These are phyloP conservation scores for Alternaria metachromatica DNA, from an alignment of 2,329 filamentous ascomycete genomes.

Conservation along the genomic window DNA sequence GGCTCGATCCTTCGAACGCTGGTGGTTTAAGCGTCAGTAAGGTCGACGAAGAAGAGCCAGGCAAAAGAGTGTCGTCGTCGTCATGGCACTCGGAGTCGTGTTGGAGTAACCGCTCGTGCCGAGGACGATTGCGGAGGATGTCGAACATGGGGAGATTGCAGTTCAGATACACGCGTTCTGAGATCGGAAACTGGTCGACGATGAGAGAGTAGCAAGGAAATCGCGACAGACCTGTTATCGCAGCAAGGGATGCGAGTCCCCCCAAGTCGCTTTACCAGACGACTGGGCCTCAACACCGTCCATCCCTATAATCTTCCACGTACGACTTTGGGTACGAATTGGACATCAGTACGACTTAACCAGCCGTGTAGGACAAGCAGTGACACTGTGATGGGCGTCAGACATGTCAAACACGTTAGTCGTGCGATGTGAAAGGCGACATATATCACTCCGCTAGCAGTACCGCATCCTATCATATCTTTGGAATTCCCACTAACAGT, in stretches of 20 bases:
- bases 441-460: neutral
- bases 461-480: neutral
- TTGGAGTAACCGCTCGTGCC: conserved; percentile 14
- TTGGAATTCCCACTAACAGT: neutral
- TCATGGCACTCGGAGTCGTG: conserved; percentile 18
- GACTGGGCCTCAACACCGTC: neutral
- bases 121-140: conserved; percentile 11
- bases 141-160: conserved; percentile 10
- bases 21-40: conserved; percentile 1
- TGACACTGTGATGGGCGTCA: neutral
- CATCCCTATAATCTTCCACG: neutral
- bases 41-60: conserved; percentile 1
- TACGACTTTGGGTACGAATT: neutral
- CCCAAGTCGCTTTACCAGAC: neutral
- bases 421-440: neutral
- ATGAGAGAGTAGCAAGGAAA: neutral
- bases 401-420: conserved; percentile 16
- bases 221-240: neutral
- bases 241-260: neutral
- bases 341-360: neutral
- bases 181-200: no score
- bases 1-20: conserved; percentile 6
- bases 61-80: conserved; percentile 22
- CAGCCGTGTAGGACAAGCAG: conserved; percentile 1
- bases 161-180: neutral